Percentiles rank a stretch among this genome's conserved stretches.
Conservation (phyloP, 2,329 filamentous ascomycete species). For the Aspergillus ruber region DNA sequence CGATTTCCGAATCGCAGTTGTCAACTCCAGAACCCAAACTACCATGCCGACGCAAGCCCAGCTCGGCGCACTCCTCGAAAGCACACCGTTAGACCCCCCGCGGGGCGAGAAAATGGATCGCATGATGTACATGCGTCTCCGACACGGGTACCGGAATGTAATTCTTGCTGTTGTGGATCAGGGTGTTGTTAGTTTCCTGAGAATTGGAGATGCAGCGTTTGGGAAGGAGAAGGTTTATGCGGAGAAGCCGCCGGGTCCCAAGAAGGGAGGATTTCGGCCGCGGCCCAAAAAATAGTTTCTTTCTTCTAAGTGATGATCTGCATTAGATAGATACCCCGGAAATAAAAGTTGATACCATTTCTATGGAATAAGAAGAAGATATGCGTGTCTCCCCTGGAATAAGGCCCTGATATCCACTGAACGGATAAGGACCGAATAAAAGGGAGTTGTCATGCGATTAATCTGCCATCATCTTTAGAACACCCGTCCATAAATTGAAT, state of each 20-base stretch:
- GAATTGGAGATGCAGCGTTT: slow-evolving; percentile 74
- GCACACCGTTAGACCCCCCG: slow-evolving; percentile 63
- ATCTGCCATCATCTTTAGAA: slow-evolving; percentile 48
- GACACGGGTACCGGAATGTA: slow-evolving; percentile 77
- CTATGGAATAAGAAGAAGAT: background rate
- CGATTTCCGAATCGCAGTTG: slow-evolving; percentile 78
- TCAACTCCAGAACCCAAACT: slow-evolving; percentile 64
- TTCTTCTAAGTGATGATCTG: background rate
- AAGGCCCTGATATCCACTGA: slow-evolving; percentile 17
- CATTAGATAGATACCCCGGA: slow-evolving; percentile 1
- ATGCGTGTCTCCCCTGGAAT: slow-evolving; percentile 24
- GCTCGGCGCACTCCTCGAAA: slow-evolving; percentile 63
- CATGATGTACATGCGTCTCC: slow-evolving; percentile 67
- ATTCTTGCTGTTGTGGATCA: slow-evolving; percentile 83
- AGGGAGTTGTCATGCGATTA: slow-evolving; percentile 12
- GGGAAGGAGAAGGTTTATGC: slow-evolving; percentile 66
- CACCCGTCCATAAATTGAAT: slow-evolving; percentile 29
- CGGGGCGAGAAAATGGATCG: slow-evolving; percentile 41
- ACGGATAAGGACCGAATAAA: slow-evolving; percentile 20
- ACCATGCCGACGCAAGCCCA: slow-evolving; percentile 67
- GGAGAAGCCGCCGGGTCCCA: slow-evolving; percentile 22
- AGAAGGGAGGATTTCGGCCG: slow-evolving; percentile 23
- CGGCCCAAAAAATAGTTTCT: slow-evolving; percentile 26
- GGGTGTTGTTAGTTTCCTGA: slow-evolving; percentile 81
- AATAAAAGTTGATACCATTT: background rate